A percentile compares a stretch with the other conserved stretches of the same genome.
phyloP scores from a whole-genome alignment of 805 yeast species.

The Wickerhamiella galacta region DNA sequence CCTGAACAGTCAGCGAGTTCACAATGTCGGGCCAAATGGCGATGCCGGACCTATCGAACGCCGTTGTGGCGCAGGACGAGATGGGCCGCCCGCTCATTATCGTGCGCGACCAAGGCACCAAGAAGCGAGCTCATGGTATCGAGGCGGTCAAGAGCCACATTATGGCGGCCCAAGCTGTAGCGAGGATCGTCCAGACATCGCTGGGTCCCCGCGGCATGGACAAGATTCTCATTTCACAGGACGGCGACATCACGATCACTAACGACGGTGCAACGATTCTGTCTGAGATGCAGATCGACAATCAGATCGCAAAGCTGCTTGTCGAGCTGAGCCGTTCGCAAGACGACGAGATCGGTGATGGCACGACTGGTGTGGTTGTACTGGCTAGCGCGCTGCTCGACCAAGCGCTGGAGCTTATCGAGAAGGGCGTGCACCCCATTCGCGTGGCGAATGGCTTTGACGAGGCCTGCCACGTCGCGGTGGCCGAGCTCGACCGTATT shows the following conservation, averaged over 20 bases:
- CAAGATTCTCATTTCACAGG: conserved; percentile 85
- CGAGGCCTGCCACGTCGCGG: conserved; percentile 88
- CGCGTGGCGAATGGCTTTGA: conserved; percentile 95
- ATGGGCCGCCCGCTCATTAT: conserved; percentile 98
- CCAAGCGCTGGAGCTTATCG: conserved; percentile 86
- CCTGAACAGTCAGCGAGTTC: too few species aligned
- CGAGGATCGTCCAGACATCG: conserved; percentile 80
- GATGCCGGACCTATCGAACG: conserved; percentile 87
- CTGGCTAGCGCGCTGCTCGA: conserved; percentile 87
- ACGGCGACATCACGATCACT: conserved; percentile 95
- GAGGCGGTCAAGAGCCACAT: conserved; percentile 76
- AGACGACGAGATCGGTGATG: conserved; percentile 97
- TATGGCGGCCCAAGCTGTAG: conserved; percentile 86
- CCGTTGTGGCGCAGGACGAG: conserved; percentile 97
- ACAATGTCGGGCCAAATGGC: too few species aligned
- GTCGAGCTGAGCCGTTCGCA: conserved; percentile 90
- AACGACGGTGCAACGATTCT: conserved; percentile 97
- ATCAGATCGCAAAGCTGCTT: conserved; percentile 85
- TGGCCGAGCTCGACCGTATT: conserved; percentile 51
- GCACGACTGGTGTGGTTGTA: conserved; percentile 97
- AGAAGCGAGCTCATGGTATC: conserved; percentile 50
- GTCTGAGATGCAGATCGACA: conserved; percentile 88
- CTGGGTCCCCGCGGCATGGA: conserved; percentile 98
- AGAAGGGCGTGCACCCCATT: conserved; percentile 94
- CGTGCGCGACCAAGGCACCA: conserved; percentile 67